Evolutionary conservation across 2,329 filamentous ascomycete genomes (phyloP), one percentile per base, ranked within the genome.

Genomic region (Calonectria pauciramosa): DNA sequence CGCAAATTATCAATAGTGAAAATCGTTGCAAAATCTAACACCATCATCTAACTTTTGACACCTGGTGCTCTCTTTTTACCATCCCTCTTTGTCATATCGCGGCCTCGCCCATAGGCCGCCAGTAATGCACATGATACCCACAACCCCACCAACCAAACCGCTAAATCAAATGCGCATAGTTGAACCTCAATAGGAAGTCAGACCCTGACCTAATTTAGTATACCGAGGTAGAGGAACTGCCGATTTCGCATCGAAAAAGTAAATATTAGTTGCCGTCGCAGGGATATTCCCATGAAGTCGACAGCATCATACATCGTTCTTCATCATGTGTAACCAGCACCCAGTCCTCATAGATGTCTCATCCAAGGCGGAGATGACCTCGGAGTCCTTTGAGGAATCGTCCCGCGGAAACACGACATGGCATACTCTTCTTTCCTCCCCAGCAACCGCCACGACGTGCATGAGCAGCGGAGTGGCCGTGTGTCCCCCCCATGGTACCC

Each of bases 381-480:
- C 76, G 13, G 74, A 72, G 1, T 76, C 75, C 3, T 11, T 68
- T 1, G 75, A 78, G 2, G 76, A 80, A 11, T 44, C 72, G 11
- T 64, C 49, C 11, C 69, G 70, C 11, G 79, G 79, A 23, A 77
- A 78, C 11, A 68, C 77, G 11, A 78, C 71, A 3, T 81, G 79
- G 79, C 78, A 81, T 18, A 81, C 77, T 3, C 73, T 80, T 0
- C 38, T 81, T 0, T 79, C 78, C 6, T 54, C 68, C 1, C 78
- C 79, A 4, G 56, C 26, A 34, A 81, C 79, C 1, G 26, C 54
- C 11, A 72, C 75, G 0, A 51, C 63, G 10, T 75, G 76, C 0
- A 41, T 81, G 16, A 77, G 76, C 28, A 70, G 68, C 1, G 79
- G 79, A 8, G 75, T 81, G 16, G 80, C 79, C 1, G 75, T 69